Conservation (phyloP, 108 stramenopile genomes). For the Mayamaea pseudoterrestris region DNA sequence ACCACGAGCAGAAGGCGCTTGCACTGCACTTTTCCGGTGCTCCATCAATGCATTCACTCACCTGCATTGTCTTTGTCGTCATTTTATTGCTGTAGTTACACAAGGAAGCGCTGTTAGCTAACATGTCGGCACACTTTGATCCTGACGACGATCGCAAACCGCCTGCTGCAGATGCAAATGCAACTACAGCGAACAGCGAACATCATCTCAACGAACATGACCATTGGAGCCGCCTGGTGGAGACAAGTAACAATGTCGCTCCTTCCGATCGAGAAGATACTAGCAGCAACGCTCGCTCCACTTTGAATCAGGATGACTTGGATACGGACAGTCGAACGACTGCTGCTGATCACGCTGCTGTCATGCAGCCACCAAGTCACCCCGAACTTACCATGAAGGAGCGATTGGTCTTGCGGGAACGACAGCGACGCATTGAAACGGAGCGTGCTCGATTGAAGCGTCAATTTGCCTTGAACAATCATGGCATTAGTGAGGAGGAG, state of each 20-base stretch:
- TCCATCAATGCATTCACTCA: too few relatives aligned
- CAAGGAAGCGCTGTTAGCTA: too few relatives aligned
- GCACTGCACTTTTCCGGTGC: too few relatives aligned
- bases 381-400: slow-evolving; percentile 60
- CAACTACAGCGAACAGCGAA: too few relatives aligned
- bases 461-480: slow-evolving; percentile 45
- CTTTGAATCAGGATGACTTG: not conserved
- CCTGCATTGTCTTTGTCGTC: too few relatives aligned
- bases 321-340: not conserved
- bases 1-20: too few relatives aligned
- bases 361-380: slow-evolving; percentile 3
- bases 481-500: slow-evolving; percentile 9
- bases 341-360: not conserved
- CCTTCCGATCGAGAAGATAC: not conserved
- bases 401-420: slow-evolving; percentile 56
- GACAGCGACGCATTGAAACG: slow-evolving; percentile 56
- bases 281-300: not conserved
- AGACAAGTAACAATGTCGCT: slow-evolving; percentile 14
- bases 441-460: slow-evolving; percentile 56
- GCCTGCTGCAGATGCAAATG: too few relatives aligned
- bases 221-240: slow-evolving; percentile 35
- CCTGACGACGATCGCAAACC: too few relatives aligned
- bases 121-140: too few relatives aligned
- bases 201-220: slow-evolving; percentile 23
- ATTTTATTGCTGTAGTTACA: too few relatives aligned